A percentile compares a stretch with the other conserved stretches of the same genome.
These are phyloP conservation scores for Ambispora gerdemannii DNA, from an alignment of 192 early-diverging fungal species.

Conservation along the genomic window DNA sequence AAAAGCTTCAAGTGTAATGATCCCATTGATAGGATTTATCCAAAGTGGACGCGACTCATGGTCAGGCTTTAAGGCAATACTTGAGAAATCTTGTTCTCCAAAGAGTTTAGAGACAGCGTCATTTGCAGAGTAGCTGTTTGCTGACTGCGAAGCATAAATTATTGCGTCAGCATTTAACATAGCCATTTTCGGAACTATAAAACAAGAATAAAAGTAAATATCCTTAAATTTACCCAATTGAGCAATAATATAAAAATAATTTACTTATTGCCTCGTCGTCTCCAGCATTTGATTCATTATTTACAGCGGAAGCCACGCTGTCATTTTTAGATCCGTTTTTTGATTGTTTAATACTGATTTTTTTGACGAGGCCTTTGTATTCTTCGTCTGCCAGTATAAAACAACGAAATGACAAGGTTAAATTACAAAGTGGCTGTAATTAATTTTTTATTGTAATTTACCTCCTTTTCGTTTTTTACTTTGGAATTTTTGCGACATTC, in stretches of 20 bases:
- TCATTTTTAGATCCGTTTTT: not conserved
- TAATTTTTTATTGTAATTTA: too few species aligned
- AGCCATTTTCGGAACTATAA: slow-evolving; percentile 42
- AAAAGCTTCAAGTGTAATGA: slow-evolving; percentile 94
- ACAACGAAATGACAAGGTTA: too few species aligned
- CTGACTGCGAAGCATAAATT: not conserved
- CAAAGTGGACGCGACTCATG: slow-evolving; percentile 86
- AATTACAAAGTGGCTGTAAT: too few species aligned
- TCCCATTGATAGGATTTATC: slow-evolving; percentile 75
- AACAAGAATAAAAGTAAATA: not conserved
- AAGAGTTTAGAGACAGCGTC: slow-evolving; percentile 64
- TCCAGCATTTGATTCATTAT: not conserved
- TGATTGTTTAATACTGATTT: not conserved
- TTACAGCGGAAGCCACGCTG: not conserved
- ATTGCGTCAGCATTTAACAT: slow-evolving; percentile 35
- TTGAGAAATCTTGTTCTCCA: slow-evolving; percentile 70
- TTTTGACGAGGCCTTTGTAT: not conserved
- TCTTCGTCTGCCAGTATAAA: not conserved
- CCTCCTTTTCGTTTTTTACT: too few species aligned
- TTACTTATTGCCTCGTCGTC: not conserved
- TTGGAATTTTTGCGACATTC: too few species aligned
- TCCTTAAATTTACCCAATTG: not conserved
- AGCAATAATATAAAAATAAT: not conserved
- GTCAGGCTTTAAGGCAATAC: slow-evolving; percentile 81
- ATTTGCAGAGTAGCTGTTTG: not conserved